These are phyloP conservation scores for Rosa multiflora DNA, from an alignment of 306 rosid genomes.

Conservation along the genomic window DNA sequence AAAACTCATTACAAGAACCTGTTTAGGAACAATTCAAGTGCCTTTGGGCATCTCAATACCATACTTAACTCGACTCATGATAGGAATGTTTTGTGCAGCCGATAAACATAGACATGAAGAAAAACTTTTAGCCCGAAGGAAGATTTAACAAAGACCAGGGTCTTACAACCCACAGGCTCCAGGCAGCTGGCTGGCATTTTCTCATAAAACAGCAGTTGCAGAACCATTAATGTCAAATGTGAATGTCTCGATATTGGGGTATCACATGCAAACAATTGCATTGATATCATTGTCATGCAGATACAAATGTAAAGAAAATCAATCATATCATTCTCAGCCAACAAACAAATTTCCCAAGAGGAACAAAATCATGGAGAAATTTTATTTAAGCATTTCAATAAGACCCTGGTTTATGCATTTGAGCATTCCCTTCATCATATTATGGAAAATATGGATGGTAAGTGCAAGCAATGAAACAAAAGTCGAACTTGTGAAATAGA, in stretches of 20 bases:
- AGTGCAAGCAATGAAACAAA: neutral
- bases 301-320: neutral
- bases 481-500: neutral
- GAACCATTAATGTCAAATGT: neutral
- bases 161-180: neutral
- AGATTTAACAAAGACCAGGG: neutral
- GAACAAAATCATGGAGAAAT: neutral
- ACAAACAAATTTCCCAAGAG: neutral
- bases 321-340: neutral
- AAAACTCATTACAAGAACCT: slow-evolving; percentile 19
- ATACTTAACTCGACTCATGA: neutral
- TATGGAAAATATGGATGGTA: neutral
- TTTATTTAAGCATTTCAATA: neutral
- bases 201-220: neutral
- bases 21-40: neutral
- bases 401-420: neutral
- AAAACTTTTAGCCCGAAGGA: neutral
- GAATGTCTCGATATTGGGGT: neutral
- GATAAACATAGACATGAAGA: neutral
- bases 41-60: neutral
- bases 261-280: slow-evolving; percentile 1
- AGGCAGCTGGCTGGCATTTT: neutral
- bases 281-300: neutral
- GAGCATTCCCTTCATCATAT: neutral
- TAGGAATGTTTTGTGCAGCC: neutral